phyloP scores from a whole-genome alignment of 2,329 filamentous ascomycete species.

The Penicillium sp. region DNA sequence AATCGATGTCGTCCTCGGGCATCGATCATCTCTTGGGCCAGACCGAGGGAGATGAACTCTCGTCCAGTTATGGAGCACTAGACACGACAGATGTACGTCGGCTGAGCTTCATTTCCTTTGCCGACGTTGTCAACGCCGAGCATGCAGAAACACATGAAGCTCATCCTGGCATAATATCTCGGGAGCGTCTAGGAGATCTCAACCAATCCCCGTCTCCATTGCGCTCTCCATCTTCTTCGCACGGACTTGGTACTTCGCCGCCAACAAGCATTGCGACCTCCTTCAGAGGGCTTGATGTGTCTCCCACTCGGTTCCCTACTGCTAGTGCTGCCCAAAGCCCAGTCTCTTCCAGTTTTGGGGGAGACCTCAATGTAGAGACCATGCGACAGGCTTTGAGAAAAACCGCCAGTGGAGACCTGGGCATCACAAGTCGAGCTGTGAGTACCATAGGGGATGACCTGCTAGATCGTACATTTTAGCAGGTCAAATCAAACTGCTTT shows the following conservation, averaged over 20 bases:
- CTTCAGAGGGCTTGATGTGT: constrained; percentile 71
- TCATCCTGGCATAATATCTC: constrained; percentile 18
- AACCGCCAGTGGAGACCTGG: constrained; percentile 79
- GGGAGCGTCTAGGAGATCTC: constrained; percentile 8
- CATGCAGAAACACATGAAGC: constrained; percentile 48
- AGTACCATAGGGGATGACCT: constrained; percentile 37
- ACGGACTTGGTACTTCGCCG: constrained; percentile 66
- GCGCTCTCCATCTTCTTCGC: constrained; percentile 73
- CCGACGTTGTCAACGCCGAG: constrained; percentile 82
- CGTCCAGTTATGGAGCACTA: constrained; percentile 73
- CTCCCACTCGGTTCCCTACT: constrained; percentile 64
- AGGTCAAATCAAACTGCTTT: not conserved
- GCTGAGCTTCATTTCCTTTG: constrained; percentile 93
- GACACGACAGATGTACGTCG: constrained; percentile 77
- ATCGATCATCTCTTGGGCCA: constrained; percentile 37
- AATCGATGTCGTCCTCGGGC: constrained; percentile 46
- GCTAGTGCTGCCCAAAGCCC: constrained; percentile 54
- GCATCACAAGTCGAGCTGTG: constrained; percentile 36
- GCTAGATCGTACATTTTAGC: constrained; percentile 30
- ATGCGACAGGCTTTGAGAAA: constrained; percentile 86
- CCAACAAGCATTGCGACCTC: constrained; percentile 74
- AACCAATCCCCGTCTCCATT: constrained; percentile 78
- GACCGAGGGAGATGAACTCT: constrained; percentile 59
- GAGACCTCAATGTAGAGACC: constrained; percentile 85
- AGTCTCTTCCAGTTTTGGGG: constrained; percentile 50